phyloP scores from a whole-genome alignment of 305 asterid species.

The Caryopteris hybrid region DNA sequence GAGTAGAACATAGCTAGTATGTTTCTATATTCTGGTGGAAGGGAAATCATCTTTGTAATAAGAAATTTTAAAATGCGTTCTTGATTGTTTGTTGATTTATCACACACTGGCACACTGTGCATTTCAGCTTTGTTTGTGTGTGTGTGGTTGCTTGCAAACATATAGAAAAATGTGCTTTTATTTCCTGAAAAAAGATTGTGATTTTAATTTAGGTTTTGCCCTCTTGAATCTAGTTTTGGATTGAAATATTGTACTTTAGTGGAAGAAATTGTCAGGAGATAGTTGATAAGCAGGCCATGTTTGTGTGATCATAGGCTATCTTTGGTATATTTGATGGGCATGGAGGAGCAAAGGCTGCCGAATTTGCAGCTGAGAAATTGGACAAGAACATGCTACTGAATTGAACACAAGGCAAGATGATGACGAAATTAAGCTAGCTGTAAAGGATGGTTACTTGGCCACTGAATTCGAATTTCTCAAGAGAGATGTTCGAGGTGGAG shows the following conservation, averaged over 20 bases:
- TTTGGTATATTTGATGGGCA: slow-evolving; percentile 93
- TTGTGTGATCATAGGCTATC: slow-evolving; percentile 38
- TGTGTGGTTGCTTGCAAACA: too few relatives aligned
- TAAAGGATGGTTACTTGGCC: slow-evolving; percentile 58
- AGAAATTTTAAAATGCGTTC: too few relatives aligned
- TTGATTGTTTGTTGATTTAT: too few relatives aligned
- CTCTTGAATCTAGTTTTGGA: not conserved
- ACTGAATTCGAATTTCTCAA: slow-evolving; percentile 65
- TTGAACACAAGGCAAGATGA: slow-evolving; percentile 31
- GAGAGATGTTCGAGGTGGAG: slow-evolving; percentile 58
- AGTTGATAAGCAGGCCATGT: not conserved
- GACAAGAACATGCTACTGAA: slow-evolving; percentile 51
- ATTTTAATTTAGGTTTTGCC: not conserved
- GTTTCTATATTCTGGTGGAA: too few relatives aligned
- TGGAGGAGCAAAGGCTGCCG: slow-evolving; percentile 91
- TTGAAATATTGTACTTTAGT: not conserved
- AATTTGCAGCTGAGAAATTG: slow-evolving; percentile 66
- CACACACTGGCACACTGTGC: too few relatives aligned
- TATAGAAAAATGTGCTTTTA: not conserved
- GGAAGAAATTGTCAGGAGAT: too few relatives aligned
- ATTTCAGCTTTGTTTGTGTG: too few relatives aligned
- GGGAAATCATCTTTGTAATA: too few relatives aligned
- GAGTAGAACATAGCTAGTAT: too few relatives aligned
- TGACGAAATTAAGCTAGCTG: slow-evolving; percentile 37
- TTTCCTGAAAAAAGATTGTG: too few relatives aligned